Evolutionary conservation across 176 grass and related monocot species (phyloP).

Genomic region (Carex myosuroides): DNA sequence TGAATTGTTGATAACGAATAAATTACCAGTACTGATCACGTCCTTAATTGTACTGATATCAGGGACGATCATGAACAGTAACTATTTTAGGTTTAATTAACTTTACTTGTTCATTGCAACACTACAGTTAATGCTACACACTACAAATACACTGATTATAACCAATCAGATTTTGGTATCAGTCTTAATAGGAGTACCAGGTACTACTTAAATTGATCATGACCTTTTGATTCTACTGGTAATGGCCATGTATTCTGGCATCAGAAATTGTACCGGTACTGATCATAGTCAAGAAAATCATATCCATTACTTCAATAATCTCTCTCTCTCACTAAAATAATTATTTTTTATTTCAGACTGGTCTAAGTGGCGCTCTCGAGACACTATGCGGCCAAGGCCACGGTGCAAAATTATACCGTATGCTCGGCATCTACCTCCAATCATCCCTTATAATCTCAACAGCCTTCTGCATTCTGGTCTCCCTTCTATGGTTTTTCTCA

Average conservation of each 20-base stretch:
- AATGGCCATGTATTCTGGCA: not conserved
- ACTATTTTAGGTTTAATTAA: not conserved
- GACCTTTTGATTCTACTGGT: not conserved
- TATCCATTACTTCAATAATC: not conserved
- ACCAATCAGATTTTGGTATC: not conserved
- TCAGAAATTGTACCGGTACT: not conserved
- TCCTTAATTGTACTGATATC: not conserved
- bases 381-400: slow-evolving; percentile 83
- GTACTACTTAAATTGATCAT: not conserved
- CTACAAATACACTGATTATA: not conserved
- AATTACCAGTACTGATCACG: not conserved
- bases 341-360: slow-evolving; percentile 30
- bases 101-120: not conserved
- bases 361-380: slow-evolving; percentile 74
- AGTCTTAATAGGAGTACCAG: not conserved
- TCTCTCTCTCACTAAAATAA: not conserved
- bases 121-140: not conserved
- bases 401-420: slow-evolving; percentile 51
- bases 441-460: slow-evolving; percentile 50
- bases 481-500: slow-evolving; percentile 62
- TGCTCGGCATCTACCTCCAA: slow-evolving; percentile 80
- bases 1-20: not conserved
- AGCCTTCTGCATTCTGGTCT: slow-evolving; percentile 38
- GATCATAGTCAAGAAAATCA: not conserved
- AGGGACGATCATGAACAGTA: not conserved